phyloP scores from a whole-genome alignment of 768 basidiomycete species.

The Tulasnella calospora region DNA sequence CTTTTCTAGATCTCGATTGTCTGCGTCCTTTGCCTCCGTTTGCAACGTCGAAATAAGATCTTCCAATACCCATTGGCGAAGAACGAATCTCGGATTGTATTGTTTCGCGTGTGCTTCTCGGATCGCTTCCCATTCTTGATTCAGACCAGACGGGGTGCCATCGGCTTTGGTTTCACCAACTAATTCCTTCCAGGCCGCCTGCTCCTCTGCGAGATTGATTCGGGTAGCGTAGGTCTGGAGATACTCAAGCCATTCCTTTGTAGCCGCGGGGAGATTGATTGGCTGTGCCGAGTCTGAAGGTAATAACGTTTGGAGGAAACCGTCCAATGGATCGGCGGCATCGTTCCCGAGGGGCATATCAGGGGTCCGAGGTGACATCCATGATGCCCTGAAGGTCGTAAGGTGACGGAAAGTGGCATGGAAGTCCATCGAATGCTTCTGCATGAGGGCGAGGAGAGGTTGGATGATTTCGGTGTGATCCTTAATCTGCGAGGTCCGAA shows the following conservation, averaged over 20 bases:
- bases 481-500: constrained; percentile 49
- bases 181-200: constrained; percentile 20
- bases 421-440: constrained; percentile 76
- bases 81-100: constrained; percentile 84
- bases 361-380: constrained; percentile 23
- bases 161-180: constrained; percentile 27
- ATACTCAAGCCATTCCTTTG: constrained; percentile 57
- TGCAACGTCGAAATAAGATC: constrained; percentile 81
- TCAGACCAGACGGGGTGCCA: neutral
- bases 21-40: constrained; percentile 34
- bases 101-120: constrained; percentile 49
- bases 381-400: constrained; percentile 52
- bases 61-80: constrained; percentile 94
- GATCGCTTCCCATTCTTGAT: constrained; percentile 42
- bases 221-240: constrained; percentile 57
- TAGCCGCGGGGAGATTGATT: constrained; percentile 45
- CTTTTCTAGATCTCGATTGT: neutral
- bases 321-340: constrained; percentile 17
- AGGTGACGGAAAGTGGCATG: constrained; percentile 77
- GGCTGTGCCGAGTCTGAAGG: constrained; percentile 42
- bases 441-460: constrained; percentile 71
- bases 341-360: constrained; percentile 26
- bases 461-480: constrained; percentile 61
- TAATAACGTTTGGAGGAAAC: constrained; percentile 36
- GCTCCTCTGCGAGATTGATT: constrained; percentile 39